Percentiles rank a stretch among this genome's conserved stretches.
Conservation (phyloP, 2,329 filamentous ascomycete species). For the Ceratocystis destructans region DNA sequence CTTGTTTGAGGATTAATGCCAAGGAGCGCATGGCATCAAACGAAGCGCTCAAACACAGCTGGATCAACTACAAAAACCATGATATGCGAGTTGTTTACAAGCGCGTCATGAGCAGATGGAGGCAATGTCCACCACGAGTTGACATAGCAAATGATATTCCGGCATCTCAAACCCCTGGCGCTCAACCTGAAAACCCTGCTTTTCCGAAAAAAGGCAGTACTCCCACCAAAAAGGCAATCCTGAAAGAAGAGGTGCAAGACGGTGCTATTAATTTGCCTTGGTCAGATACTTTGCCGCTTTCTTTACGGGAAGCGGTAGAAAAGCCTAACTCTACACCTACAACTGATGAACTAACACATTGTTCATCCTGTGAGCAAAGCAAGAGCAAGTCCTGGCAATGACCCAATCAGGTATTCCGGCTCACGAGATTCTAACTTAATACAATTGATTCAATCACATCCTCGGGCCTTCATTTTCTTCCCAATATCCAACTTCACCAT, state of each 20-base stretch:
- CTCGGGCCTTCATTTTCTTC: too few species aligned
- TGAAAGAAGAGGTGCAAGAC: background rate
- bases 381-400: background rate
- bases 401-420: background rate
- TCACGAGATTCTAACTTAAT: too few species aligned
- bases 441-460: too few species aligned
- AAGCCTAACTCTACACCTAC: background rate
- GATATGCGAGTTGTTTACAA: slow-evolving; percentile 12
- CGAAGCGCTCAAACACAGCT: slow-evolving; percentile 12
- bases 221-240: background rate
- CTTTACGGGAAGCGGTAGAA: background rate
- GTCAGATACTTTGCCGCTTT: background rate
- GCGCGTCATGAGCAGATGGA: slow-evolving; percentile 10
- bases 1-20: slow-evolving; percentile 11
- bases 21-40: slow-evolving; percentile 9
- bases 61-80: slow-evolving; percentile 10
- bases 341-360: background rate
- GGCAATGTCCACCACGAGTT: background rate
- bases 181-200: background rate
- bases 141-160: background rate
- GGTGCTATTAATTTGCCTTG: background rate
- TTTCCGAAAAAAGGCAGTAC: too few species aligned
- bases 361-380: background rate
- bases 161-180: background rate
- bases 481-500: too few species aligned